phyloP scores from a whole-genome alignment of 2,329 filamentous ascomycete genomes.

The Cyclaneusma minus region DNA sequence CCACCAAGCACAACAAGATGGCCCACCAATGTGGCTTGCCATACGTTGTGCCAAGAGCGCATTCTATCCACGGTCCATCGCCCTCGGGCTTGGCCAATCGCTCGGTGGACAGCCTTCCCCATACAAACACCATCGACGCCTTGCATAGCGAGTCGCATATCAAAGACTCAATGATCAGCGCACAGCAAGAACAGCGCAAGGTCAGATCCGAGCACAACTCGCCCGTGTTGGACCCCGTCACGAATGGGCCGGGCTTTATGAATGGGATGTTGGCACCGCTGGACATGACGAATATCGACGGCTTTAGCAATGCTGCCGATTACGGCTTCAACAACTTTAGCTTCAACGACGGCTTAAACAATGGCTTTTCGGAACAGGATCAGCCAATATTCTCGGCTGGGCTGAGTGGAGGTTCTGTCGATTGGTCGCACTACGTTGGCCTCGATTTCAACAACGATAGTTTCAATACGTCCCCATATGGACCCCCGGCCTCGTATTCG shows the following conservation, averaged over 20 bases:
- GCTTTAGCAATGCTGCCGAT: slow-evolving; percentile 30
- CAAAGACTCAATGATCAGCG: slow-evolving; percentile 21
- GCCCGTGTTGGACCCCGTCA: slow-evolving; percentile 32
- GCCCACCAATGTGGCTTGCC: slow-evolving; percentile 43
- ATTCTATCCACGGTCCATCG: slow-evolving; percentile 35
- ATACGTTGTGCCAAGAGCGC: slow-evolving; percentile 42
- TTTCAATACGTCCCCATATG: slow-evolving; percentile 37
- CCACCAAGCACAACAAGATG: slow-evolving; percentile 42
- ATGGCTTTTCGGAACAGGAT: slow-evolving; percentile 29
- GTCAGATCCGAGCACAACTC: slow-evolving; percentile 48
- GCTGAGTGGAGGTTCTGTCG: slow-evolving; percentile 37
- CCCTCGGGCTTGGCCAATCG: slow-evolving; percentile 30
- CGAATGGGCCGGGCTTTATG: slow-evolving; percentile 32
- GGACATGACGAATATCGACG: slow-evolving; percentile 40
- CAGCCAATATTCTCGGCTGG: slow-evolving; percentile 46
- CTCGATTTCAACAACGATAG: slow-evolving; percentile 32
- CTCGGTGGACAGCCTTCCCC: slow-evolving; percentile 28
- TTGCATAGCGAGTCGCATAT: slow-evolving; percentile 19
- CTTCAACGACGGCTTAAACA: slow-evolving; percentile 29
- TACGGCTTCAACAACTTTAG: slow-evolving; percentile 30
- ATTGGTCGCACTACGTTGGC: slow-evolving; percentile 36
- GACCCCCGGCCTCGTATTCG: slow-evolving; percentile 36
- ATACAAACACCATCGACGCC: slow-evolving; percentile 25
- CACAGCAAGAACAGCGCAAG: slow-evolving; percentile 28
- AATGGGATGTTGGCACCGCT: slow-evolving; percentile 38